Evolutionary conservation across 176 grass and related monocot genomes (phyloP).

Genomic region (Triticum aestivum): IWGSC_CS_RefSeq_v2.1 NC_057800.1:492487433-492487932

Average conservation of each 20-base stretch:
- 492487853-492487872: conserved; percentile 30
- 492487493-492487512: background rate
- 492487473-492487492: too few species aligned
- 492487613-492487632: too few species aligned
- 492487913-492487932: conserved; percentile 86
- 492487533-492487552: background rate
- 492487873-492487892: conserved; percentile 34
- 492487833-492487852: background rate
- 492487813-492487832: background rate
- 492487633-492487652: background rate
- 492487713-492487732: background rate
- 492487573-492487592: background rate
- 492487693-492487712: background rate
- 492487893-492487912: conserved; percentile 86
- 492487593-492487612: background rate
- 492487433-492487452: too few species aligned
- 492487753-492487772: background rate
- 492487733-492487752: background rate
- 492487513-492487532: background rate
- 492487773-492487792: background rate
- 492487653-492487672: too few species aligned
- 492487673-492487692: background rate
- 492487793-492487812: conserved; percentile 4
- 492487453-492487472: too few species aligned
- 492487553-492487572: background rate